Evolutionary conservation across 2,329 filamentous ascomycete species (phyloP).

Genomic region (Aspergillus fischeri): DNA sequence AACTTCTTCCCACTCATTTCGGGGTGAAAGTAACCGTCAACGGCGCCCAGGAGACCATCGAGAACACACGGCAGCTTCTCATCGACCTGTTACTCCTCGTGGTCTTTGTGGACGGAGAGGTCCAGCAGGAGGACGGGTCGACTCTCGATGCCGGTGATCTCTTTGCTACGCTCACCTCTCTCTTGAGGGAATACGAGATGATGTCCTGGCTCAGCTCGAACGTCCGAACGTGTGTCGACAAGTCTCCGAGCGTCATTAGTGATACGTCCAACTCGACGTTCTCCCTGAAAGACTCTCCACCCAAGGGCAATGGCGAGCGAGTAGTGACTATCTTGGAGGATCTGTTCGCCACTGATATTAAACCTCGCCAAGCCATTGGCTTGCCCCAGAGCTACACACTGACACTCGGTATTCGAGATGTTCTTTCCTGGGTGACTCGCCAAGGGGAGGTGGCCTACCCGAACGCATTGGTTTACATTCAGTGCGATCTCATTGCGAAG

Average conservation of each 20-base stretch:
- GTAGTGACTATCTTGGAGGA: slow-evolving; percentile 41
- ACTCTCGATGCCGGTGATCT: slow-evolving; percentile 57
- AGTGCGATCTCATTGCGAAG: slow-evolving; percentile 63
- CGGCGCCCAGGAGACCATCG: slow-evolving; percentile 73
- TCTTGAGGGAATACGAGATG: slow-evolving; percentile 69
- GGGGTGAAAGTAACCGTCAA: slow-evolving; percentile 71
- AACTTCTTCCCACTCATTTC: slow-evolving; percentile 60
- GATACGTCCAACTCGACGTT: slow-evolving; percentile 24
- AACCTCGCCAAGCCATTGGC: slow-evolving; percentile 37
- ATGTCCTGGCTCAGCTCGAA: slow-evolving; percentile 57
- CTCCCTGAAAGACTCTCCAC: slow-evolving; percentile 22
- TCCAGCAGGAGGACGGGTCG: slow-evolving; percentile 67
- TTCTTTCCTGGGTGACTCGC: slow-evolving; percentile 46
- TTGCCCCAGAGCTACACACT: slow-evolving; percentile 41
- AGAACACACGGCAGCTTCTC: slow-evolving; percentile 68
- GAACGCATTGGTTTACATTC: slow-evolving; percentile 61
- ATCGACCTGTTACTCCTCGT: slow-evolving; percentile 79
- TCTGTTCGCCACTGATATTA: slow-evolving; percentile 42
- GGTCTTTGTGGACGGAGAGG: slow-evolving; percentile 80
- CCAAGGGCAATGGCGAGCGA: slow-evolving; percentile 20
- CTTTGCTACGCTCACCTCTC: slow-evolving; percentile 64
- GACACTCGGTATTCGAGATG: slow-evolving; percentile 41
- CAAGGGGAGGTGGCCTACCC: slow-evolving; percentile 54
- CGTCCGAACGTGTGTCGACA: slow-evolving; percentile 32
- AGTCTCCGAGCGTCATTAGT: slow-evolving; percentile 11